Conservation (phyloP, 306 rosid species). For the Pyrus betulifolia region DNA sequence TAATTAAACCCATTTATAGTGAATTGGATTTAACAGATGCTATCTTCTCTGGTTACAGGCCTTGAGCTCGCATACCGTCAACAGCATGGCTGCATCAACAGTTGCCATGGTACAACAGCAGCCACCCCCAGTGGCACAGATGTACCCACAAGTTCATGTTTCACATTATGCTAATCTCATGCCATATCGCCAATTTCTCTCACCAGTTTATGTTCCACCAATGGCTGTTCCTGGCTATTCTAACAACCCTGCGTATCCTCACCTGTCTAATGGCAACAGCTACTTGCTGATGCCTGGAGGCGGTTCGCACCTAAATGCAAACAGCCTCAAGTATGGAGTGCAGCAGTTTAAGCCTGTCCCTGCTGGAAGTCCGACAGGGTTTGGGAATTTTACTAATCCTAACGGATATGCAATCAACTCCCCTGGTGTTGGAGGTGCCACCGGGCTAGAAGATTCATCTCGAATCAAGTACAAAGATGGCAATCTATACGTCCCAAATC, state of each 20-base stretch:
- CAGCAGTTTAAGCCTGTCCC: conserved; percentile 94
- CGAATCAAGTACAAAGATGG: conserved; percentile 89
- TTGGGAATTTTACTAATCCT: conserved; percentile 71
- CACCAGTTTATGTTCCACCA: conserved; percentile 96
- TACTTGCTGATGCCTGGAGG: conserved; percentile 95
- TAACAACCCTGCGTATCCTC: conserved; percentile 78
- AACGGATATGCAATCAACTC: conserved; percentile 75
- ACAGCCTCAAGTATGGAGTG: conserved; percentile 79
- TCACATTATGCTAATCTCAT: conserved; percentile 77
- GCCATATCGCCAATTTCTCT: conserved; percentile 86
- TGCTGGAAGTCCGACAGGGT: conserved; percentile 75
- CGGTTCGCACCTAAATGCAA: conserved; percentile 78
- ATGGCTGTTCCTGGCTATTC: conserved; percentile 95
- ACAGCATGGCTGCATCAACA: conserved; percentile 58
- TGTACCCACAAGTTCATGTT: conserved; percentile 96
- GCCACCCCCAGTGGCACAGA: conserved; percentile 69
- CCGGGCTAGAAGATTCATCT: conserved; percentile 81
- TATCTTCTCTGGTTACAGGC: conserved; percentile 35
- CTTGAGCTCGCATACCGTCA: conserved; percentile 48
- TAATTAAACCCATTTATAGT: background rate
- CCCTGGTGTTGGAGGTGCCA: conserved; percentile 82
- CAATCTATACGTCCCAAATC: conserved; percentile 80
- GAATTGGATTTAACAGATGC: background rate
- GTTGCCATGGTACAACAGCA: conserved; percentile 78
- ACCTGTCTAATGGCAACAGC: conserved; percentile 77